phyloP scores from a whole-genome alignment of 225 moss, liverwort and hornwort species.

The Bryoerythrophyllum caledonicum region DNA sequence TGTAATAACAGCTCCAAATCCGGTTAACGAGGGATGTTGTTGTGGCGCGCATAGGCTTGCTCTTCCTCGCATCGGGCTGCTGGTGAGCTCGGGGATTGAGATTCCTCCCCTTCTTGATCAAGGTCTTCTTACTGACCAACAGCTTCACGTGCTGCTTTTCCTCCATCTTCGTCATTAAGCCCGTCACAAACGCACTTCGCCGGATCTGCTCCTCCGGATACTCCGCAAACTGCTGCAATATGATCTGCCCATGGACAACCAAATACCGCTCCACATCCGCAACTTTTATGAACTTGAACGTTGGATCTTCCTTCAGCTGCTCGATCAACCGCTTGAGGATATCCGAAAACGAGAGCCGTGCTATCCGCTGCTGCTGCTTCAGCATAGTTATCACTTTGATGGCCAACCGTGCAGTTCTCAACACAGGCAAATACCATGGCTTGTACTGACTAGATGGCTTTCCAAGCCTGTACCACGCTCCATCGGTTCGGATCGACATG shows the following conservation, averaged over 20 bases:
- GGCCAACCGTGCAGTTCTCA: slow-evolving; percentile 82
- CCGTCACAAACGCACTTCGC: slow-evolving; percentile 70
- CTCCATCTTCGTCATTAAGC: slow-evolving; percentile 82
- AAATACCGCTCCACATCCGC: slow-evolving; percentile 88
- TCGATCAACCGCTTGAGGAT: slow-evolving; percentile 74
- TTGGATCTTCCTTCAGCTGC: slow-evolving; percentile 54
- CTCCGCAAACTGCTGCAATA: slow-evolving; percentile 89
- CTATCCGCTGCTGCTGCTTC: slow-evolving; percentile 76
- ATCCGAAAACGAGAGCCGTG: slow-evolving; percentile 81
- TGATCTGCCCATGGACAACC: slow-evolving; percentile 88
- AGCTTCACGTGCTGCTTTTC: slow-evolving; percentile 80
- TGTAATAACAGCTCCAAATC: slow-evolving; percentile 79
- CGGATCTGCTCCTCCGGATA: slow-evolving; percentile 81
- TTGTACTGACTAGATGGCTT: slow-evolving; percentile 76
- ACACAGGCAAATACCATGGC: slow-evolving; percentile 74
- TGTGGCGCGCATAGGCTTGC: slow-evolving; percentile 95
- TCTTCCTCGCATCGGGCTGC: slow-evolving; percentile 71
- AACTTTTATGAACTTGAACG: slow-evolving; percentile 57
- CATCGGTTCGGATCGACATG: slow-evolving; percentile 89
- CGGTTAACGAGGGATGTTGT: slow-evolving; percentile 82
- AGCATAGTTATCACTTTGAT: slow-evolving; percentile 82
- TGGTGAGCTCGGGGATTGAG: slow-evolving; percentile 84
- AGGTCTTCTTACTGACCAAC: slow-evolving; percentile 50
- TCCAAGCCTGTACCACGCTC: slow-evolving; percentile 96
- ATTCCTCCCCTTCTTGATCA: slow-evolving; percentile 76